phyloP scores from a whole-genome alignment of 192 early-diverging fungal species.

The Coemansia sp. region DNA sequence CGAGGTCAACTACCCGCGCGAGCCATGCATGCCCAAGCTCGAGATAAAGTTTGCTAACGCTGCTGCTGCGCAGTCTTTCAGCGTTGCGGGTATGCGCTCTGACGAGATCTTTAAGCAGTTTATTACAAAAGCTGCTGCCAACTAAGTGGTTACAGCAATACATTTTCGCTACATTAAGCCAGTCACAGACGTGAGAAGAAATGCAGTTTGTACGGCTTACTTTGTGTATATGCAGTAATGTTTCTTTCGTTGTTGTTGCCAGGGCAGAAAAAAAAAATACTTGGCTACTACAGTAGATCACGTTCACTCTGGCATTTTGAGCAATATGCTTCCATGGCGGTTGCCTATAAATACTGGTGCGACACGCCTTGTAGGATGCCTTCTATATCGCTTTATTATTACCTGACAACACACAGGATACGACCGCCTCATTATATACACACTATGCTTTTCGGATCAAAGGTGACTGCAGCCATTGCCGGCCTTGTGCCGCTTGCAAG shows the following conservation, averaged over 20 bases:
- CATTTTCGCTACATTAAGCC: background rate
- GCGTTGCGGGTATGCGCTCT: conserved; percentile 33
- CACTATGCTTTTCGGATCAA: background rate
- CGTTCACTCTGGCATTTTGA: background rate
- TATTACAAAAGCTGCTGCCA: conserved; percentile 7
- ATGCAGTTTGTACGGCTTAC: background rate
- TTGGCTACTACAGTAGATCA: too few species aligned
- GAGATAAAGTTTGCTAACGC: conserved; percentile 47
- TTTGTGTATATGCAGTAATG: background rate
- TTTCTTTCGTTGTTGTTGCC: too few species aligned
- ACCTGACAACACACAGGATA: background rate
- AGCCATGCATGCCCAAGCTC: conserved; percentile 48
- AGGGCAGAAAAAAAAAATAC: background rate
- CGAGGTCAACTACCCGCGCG: conserved; percentile 44
- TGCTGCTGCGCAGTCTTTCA: conserved; percentile 23
- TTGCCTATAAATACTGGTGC: background rate
- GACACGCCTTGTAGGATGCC: background rate
- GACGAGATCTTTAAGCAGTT: conserved; percentile 50
- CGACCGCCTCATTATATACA: too few species aligned
- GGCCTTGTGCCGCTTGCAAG: background rate
- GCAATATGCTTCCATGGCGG: too few species aligned
- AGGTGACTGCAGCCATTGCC: background rate
- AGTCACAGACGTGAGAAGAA: background rate
- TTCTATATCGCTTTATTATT: background rate
- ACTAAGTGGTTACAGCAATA: background rate